Evolutionary conservation across 139 green algal species (phyloP).

Genomic region (Micractinium sp.): DNA sequence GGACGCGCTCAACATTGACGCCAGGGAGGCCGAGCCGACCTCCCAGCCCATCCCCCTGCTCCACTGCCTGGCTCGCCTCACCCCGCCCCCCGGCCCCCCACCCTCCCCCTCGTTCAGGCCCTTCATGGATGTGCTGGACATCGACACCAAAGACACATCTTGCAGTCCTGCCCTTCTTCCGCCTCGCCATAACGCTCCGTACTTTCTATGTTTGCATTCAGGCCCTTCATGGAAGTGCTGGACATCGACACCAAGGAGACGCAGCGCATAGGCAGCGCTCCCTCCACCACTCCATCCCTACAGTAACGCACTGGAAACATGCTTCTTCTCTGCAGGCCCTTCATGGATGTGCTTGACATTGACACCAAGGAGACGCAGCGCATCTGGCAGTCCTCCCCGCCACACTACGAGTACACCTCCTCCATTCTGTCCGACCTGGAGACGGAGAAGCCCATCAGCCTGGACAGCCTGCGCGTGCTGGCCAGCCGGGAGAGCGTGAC

Average conservation of each 20-base stretch:
- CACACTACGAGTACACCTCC: constrained; percentile 78
- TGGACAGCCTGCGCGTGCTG: constrained; percentile 62
- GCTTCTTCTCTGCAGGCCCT: constrained; percentile 62
- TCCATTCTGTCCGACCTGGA: constrained; percentile 47
- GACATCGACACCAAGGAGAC: constrained; percentile 72
- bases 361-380: constrained; percentile 69
- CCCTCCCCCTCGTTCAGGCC: constrained; percentile 47
- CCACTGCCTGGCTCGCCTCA: not conserved
- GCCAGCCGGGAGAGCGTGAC: constrained; percentile 29
- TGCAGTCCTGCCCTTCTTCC: constrained; percentile 48
- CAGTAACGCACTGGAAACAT: too few relatives aligned
- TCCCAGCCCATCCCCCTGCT: not conserved
- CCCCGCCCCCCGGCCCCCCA: not conserved
- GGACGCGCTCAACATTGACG: too few relatives aligned
- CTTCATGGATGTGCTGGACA: constrained; percentile 91
- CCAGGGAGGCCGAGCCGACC: too few relatives aligned
- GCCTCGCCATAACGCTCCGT: too few relatives aligned
- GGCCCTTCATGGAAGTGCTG: constrained; percentile 91
- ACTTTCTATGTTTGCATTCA: too few relatives aligned
- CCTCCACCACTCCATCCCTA: too few relatives aligned
- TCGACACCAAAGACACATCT: constrained; percentile 83
- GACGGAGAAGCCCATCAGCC: constrained; percentile 11
- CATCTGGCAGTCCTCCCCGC: constrained; percentile 84
- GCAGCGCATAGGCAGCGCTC: too few relatives aligned
- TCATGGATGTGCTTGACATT: constrained; percentile 88